Conservation (phyloP, 1,139 yeast species). For the Hyphopichia buzzinii region DNA sequence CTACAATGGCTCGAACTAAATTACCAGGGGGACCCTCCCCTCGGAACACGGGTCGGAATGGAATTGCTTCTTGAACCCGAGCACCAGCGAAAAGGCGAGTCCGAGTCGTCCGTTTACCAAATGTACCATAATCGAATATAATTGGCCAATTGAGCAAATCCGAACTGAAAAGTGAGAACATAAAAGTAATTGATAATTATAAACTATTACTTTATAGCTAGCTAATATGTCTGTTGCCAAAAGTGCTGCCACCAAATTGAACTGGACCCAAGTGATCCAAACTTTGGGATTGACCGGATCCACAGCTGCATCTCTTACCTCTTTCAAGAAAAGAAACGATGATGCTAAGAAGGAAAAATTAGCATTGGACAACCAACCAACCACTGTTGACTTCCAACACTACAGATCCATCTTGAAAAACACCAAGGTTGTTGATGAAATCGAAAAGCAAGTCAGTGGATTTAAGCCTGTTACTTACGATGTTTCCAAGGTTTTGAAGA, state of each 20-base stretch:
- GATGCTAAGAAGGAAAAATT: constrained; percentile 86
- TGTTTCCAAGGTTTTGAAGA: constrained; percentile 83
- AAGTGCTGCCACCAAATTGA: constrained; percentile 83
- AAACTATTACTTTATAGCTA: constrained; percentile 4
- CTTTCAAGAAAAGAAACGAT: constrained; percentile 97
- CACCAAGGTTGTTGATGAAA: constrained; percentile 73
- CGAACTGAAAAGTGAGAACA: background rate
- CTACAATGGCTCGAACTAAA: too few relatives aligned
- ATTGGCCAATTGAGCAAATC: constrained; percentile 7
- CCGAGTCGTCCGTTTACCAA: background rate
- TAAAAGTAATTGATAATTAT: background rate
- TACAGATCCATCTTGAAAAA: constrained; percentile 83
- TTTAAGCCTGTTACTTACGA: constrained; percentile 87
- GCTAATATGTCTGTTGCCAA: constrained; percentile 46
- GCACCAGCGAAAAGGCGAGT: background rate
- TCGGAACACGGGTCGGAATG: too few relatives aligned
- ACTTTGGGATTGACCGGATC: constrained; percentile 90
- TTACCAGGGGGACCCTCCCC: too few relatives aligned
- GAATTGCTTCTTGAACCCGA: background rate
- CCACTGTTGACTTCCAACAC: constrained; percentile 75
- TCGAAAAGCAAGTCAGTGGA: constrained; percentile 69
- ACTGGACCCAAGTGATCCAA: constrained; percentile 90
- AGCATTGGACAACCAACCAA: constrained; percentile 68
- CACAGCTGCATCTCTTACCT: constrained; percentile 82
- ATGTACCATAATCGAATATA: constrained; percentile 1